Conservation (phyloP, 306 rosid species). For the Fragaria iinumae region DNA sequence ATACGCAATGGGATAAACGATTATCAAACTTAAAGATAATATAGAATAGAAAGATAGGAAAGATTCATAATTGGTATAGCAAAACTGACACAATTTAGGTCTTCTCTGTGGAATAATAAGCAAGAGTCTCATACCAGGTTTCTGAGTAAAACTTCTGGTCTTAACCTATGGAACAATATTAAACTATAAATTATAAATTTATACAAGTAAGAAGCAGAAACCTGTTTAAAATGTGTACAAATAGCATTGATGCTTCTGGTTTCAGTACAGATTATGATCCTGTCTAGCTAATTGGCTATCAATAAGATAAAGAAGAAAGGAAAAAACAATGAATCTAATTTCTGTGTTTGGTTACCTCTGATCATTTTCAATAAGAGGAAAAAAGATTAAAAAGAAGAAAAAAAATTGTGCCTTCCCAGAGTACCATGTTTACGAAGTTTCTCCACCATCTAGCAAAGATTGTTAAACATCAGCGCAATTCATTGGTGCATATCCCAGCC, state of each 20-base stretch:
- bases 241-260: constrained; percentile 6
- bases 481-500: constrained; percentile 89
- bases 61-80: neutral
- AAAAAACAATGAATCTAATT: constrained; percentile 22
- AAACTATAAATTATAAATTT: neutral
- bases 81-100: neutral
- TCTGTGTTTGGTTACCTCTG: constrained; percentile 10
- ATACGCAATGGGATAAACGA: constrained; percentile 10
- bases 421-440: constrained; percentile 38
- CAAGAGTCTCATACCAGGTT: neutral
- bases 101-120: neutral
- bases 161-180: neutral
- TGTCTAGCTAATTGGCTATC: constrained; percentile 6
- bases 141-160: neutral
- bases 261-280: constrained; percentile 10
- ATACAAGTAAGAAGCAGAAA: neutral
- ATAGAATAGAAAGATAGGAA: neutral
- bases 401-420: constrained; percentile 18
- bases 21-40: neutral
- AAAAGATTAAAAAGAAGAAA: constrained; percentile 15
- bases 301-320: neutral
- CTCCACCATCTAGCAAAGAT: constrained; percentile 17
- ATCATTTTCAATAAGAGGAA: neutral
- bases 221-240: neutral
- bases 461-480: constrained; percentile 74